Base-by-base conservation (phyloP, 2,329 filamentous ascomycete genomes). In the Diaporthe helianthi region DNA sequence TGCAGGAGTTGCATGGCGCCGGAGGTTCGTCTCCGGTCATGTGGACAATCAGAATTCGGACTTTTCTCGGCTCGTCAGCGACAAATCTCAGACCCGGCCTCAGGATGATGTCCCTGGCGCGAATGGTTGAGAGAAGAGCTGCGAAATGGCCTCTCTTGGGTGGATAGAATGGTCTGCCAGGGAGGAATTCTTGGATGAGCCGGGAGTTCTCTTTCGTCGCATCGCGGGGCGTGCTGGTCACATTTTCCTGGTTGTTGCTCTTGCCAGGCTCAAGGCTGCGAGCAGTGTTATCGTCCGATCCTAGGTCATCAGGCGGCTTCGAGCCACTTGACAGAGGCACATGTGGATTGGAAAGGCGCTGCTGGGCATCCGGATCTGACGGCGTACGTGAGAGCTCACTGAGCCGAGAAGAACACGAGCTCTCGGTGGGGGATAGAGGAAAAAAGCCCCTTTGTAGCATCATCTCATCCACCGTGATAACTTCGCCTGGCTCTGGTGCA, bases 31-130 rank as follows among this genome's bases (percentile, higher is more conserved):
- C 2, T 1, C 69, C 69, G 19, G 46, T 29, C 3, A 70, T 53
- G 44, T 70, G 69, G 1, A 60, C 69, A 15, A 68, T 61, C 8
- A 70, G 65, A 8, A 68, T 10, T 19, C 44, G 44, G 6, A 65
- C 60, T 15, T 64, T 67, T 6, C 61, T 68, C 2, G 69, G 65
- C 9, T 31, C 24, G 2, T 26, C 19, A 0, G 67, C 38, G 22
- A n/a, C 15, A 9, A 70, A 38, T 15, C 17, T 44, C 26, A 24
- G 9, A 1, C 36, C 58, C 17, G 61, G 10, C 8, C 54, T 44
- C 1, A 26, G 4, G 1, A 15, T 17, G 1, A 70, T 58, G 7
- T 65, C 46, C 5, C 65, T 44, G 9, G 1, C 41, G 29, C 69
- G 65, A 4, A 47, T 36, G 1, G n/a, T 29, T 0, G 65, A 60